Base-by-base conservation (phyloP, 768 basidiomycete genomes). In the Boletus insuetus region DNA sequence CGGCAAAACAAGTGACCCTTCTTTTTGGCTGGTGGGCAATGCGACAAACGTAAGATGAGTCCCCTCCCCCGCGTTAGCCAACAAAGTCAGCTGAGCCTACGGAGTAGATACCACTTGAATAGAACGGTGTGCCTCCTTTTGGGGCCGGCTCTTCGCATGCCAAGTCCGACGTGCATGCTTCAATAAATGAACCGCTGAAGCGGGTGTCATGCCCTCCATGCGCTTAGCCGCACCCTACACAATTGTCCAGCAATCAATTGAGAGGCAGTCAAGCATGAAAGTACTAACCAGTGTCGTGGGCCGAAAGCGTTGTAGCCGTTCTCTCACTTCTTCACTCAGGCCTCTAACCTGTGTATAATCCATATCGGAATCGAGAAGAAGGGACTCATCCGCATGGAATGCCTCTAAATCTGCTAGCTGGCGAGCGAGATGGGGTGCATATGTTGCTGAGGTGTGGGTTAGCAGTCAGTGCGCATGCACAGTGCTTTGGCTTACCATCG, bases 131-230 rank as follows among this genome's bases (percentile, higher is more conserved):
- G 2, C 17, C 42, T 47, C 32, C 32, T 35, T 43, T 40, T 46
- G 31, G 29, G 32, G 38, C 24, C 22, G 40, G 29, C 24, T 35
- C 29, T 13, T 48, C 22, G 48, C n/a, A 46, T 53, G 34, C 69
- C 69, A 70, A 19, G 67, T 73, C 53, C 75, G 69, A 50, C 69
- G 75, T 46, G 89, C 84, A 65, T 90, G 79, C 61, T 79, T 82
- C 58, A 94, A 73, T 24, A 95, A 67, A 39, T 77, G 76, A 13
- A 92, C 77, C n/a, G 89, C 73, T 1, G 84, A 82, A 0, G 85
- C 79, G 3, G 93, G 93, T 4, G 94, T 96, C 82, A 95, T 91
- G 9, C 94, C 94, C 66, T 95, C 93, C 84, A 95, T 93, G 26
- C 93, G 77, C 69, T 93, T 94, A 16, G 89, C 94, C 4, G 89